These are phyloP conservation scores for Porphyrellus cyaneotinctus DNA, from an alignment of 768 basidiomycete genomes.

Conservation along the genomic window DNA sequence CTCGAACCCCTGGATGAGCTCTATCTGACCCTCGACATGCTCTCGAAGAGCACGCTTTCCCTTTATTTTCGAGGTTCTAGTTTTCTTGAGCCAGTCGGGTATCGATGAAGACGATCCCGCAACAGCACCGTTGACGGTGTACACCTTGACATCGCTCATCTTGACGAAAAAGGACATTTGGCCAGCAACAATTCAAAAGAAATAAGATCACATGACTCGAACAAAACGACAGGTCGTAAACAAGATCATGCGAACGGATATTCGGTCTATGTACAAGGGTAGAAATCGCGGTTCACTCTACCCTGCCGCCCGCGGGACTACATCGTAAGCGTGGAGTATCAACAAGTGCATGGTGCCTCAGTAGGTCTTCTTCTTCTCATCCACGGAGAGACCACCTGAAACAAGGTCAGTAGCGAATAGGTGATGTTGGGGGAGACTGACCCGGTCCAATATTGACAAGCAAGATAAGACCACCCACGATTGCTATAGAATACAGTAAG, in stretches of 20 bases:
- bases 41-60: slow-evolving; percentile 64
- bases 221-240: too few relatives aligned
- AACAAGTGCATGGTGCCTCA: slow-evolving; percentile 27
- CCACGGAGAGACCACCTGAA: slow-evolving; percentile 88
- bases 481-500: slow-evolving; percentile 44
- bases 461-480: slow-evolving; percentile 95
- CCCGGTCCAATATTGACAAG: slow-evolving; percentile 98
- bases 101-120: slow-evolving; percentile 85
- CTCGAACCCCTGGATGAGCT: slow-evolving; percentile 93
- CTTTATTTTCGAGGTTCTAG: slow-evolving; percentile 51
- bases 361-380: slow-evolving; percentile 98
- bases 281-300: slow-evolving; percentile 8
- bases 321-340: neutral
- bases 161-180: neutral
- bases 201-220: slow-evolving; percentile 16
- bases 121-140: slow-evolving; percentile 92
- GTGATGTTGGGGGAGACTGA: slow-evolving; percentile 27
- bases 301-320: neutral
- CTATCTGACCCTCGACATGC: slow-evolving; percentile 78
- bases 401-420: neutral
- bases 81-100: slow-evolving; percentile 89
- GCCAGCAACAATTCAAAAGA: neutral
- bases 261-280: slow-evolving; percentile 19
- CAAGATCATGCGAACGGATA: slow-evolving; percentile 19
- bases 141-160: slow-evolving; percentile 66